A percentile compares a stretch with the other conserved stretches of the same genome.
Conservation (phyloP, 345 rosid genomes). For the Triadica sebifera region DNA sequence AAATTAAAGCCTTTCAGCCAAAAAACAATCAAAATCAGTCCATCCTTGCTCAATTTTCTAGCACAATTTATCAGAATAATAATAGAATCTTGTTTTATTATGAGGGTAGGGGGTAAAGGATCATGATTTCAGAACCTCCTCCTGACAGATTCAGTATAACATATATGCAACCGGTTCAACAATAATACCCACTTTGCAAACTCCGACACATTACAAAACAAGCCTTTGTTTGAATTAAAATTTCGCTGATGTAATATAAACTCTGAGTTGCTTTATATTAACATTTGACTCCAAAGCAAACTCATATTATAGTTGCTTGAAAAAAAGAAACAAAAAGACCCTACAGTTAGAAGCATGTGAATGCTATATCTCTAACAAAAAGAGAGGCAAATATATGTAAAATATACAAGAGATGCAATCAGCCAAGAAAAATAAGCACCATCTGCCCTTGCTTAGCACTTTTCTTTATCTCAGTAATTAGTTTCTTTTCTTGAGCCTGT, state of each 20-base stretch:
- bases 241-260: background rate
- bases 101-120: background rate
- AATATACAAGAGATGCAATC: background rate
- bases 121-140: no score
- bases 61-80: background rate
- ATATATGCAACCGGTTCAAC: background rate
- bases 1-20: background rate
- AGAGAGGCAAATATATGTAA: background rate
- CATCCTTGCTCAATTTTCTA: background rate
- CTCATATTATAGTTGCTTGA: background rate
- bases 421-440: conserved; percentile 37
- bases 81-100: background rate
- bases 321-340: background rate
- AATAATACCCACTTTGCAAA: background rate
- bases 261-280: background rate
- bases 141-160: background rate
- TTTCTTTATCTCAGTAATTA: conserved; percentile 82
- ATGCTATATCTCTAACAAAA: background rate
- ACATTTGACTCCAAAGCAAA: background rate
- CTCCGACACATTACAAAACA: no score
- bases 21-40: background rate
- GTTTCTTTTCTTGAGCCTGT: conserved; percentile 88
- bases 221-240: background rate
- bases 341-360: background rate
- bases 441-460: conserved; percentile 97